Base-by-base conservation (phyloP, 2,329 filamentous ascomycete genomes). In the Aurifilum marmelostoma region DNA sequence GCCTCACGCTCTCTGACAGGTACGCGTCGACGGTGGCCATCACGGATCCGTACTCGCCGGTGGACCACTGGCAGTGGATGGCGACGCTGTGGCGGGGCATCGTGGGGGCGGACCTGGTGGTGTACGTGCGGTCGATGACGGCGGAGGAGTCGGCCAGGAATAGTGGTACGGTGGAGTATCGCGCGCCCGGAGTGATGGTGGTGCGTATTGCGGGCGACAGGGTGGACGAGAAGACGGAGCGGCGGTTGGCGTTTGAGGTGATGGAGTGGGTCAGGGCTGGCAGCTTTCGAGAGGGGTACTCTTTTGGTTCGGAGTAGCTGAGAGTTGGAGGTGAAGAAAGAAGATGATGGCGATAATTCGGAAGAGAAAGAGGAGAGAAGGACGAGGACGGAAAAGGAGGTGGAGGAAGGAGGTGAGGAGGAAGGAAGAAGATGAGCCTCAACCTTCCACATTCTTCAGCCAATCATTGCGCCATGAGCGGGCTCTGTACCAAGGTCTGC, bases 31-130 rank as follows among this genome's bases (percentile, higher is more conserved):
- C 85, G 18, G 89, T 94, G 58, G 91, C 92, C 1, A 93, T 97
- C 73, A 82, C 85, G 24, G 94, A 97, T 76, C 84, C 86, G 8
- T 97, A 97, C 78, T 87, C 89, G 21, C 89, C 92, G 0, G 86
- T 92, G n/a, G 94, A 97, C 75, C 95, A 98, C 80, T 98, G 95
- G 94, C 92, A 97, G 79, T 98, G 95, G 95, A 93, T 96, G 84
- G 95, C 95, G 47, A 95, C 92, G 58, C 86, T 97, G 29, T 98
- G 95, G 95, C 89, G 94, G 12, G 93, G 93, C 12, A 91, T 92
- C 66, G 85, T 94, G 1, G 93, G 92, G 0, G 89, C 95, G 0
- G 95, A 98, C 78, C 81, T 95, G 60, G 91, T 91, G 1, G 83
- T 96, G 37, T 93, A 91, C 75, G 85, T 92, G 24, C 84, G 74